These are phyloP conservation scores for Tricholoma hemisulphureum DNA, from an alignment of 768 basidiomycete genomes.

Conservation along the genomic window DNA sequence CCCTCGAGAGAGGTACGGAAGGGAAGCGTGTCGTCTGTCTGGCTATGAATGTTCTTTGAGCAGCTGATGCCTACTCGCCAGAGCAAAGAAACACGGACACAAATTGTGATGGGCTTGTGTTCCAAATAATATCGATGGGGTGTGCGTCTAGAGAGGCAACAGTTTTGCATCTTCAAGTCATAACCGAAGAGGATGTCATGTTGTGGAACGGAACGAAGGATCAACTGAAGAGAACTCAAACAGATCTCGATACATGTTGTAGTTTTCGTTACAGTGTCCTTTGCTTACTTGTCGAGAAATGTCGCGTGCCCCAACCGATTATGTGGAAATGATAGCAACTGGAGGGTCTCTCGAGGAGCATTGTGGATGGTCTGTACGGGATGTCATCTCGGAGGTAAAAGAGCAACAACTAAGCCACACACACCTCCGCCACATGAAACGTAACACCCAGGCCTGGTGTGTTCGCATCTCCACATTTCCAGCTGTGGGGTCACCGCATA, in stretches of 20 bases:
- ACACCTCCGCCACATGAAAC: conserved; percentile 82
- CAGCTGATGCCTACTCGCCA: not conserved
- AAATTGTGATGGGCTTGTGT: conserved; percentile 65
- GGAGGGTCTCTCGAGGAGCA: conserved; percentile 54
- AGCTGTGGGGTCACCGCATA: conserved; percentile 72
- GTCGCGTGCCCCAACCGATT: conserved; percentile 80
- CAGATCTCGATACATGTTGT: conserved; percentile 77
- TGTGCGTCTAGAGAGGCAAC: conserved; percentile 63
- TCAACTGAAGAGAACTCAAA: conserved; percentile 70
- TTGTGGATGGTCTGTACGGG: conserved; percentile 43
- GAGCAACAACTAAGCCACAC: conserved; percentile 5
- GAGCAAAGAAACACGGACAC: conserved; percentile 47
- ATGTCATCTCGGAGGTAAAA: not conserved
- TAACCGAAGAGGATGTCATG: not conserved
- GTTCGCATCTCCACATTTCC: conserved; percentile 59
- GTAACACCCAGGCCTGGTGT: conserved; percentile 68
- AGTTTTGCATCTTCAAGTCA: conserved; percentile 58
- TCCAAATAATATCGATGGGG: conserved; percentile 68
- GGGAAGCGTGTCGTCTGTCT: conserved; percentile 83
- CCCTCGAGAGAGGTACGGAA: conserved; percentile 72
- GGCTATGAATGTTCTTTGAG: conserved; percentile 4
- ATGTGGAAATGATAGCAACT: conserved; percentile 60
- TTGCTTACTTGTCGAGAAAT: conserved; percentile 63
- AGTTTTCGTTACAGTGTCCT: conserved; percentile 48
- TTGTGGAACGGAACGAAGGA: conserved; percentile 5